Conservation (phyloP, 164 flowering plant species). For the Tetracentron sinense region DNA sequence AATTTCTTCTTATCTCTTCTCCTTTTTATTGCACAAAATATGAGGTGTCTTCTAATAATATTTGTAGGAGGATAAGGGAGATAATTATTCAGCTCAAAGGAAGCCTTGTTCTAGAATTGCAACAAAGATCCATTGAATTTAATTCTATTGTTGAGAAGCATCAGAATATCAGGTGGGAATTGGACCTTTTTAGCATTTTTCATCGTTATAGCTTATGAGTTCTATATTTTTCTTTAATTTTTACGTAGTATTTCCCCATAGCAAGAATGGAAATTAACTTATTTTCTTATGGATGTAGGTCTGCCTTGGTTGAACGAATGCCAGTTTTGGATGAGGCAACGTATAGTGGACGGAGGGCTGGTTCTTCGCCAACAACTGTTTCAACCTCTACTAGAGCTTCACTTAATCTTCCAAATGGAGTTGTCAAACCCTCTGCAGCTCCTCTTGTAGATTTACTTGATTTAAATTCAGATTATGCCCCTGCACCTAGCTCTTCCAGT, state of each 20-base stretch:
- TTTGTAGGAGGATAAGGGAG: slow-evolving; percentile 69
- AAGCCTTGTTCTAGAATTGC: slow-evolving; percentile 85
- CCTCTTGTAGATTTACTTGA: slow-evolving; percentile 92
- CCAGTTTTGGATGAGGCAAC: slow-evolving; percentile 97
- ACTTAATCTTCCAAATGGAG: slow-evolving; percentile 83
- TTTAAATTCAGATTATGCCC: slow-evolving; percentile 75
- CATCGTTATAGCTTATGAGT: not conserved
- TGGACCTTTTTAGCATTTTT: not conserved
- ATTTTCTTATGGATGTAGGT: slow-evolving; percentile 37
- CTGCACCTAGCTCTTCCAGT: slow-evolving; percentile 74
- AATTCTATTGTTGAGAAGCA: slow-evolving; percentile 81
- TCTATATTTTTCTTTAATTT: too few relatives aligned
- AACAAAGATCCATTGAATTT: slow-evolving; percentile 93
- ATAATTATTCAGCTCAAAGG: slow-evolving; percentile 65
- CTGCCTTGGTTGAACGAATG: slow-evolving; percentile 87
- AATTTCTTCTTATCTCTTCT: slow-evolving; percentile 2
- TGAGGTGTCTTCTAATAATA: not conserved
- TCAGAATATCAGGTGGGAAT: slow-evolving; percentile 71
- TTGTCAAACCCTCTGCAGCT: slow-evolving; percentile 64
- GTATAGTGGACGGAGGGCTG: slow-evolving; percentile 68
- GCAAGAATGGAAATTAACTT: too few relatives aligned
- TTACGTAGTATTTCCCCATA: too few relatives aligned
- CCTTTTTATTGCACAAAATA: not conserved
- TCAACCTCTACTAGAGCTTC: slow-evolving; percentile 53
- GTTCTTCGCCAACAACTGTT: slow-evolving; percentile 55